A percentile compares a stretch with the other conserved stretches of the same genome.
These are phyloP conservation scores for Mercurialis annua DNA, from an alignment of 345 rosid genomes.

Conservation along the genomic window DNA sequence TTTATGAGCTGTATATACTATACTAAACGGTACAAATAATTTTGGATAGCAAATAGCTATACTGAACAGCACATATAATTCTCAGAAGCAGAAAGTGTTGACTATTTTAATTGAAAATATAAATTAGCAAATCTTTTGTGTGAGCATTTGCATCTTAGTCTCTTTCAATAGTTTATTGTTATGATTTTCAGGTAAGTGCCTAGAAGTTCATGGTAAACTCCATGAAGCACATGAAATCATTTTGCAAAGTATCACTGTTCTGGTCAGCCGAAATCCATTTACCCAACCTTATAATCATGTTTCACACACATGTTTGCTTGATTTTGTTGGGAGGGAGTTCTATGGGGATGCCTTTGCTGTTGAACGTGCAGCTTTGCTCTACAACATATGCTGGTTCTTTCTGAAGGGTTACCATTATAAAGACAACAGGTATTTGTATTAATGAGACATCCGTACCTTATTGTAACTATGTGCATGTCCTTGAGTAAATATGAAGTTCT, in stretches of 20 bases:
- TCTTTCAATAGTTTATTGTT: conserved; percentile 9
- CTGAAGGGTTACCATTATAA: conserved; percentile 48
- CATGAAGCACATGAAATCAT: conserved; percentile 63
- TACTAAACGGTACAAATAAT: neutral
- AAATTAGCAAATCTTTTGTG: neutral
- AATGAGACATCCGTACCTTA: neutral
- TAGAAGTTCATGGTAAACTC: conserved; percentile 39
- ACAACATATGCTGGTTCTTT: conserved; percentile 57
- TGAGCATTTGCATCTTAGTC: neutral
- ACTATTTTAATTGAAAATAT: neutral
- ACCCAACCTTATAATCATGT: conserved; percentile 29
- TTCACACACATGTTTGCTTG: conserved; percentile 41
- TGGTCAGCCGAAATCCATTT: conserved; percentile 48
- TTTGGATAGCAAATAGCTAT: neutral
- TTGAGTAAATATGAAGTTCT: neutral
- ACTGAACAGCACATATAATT: neutral
- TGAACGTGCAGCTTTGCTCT: conserved; percentile 68
- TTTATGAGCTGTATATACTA: neutral
- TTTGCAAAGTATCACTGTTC: conserved; percentile 48
- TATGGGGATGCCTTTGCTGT: conserved; percentile 55
- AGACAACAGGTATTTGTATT: conserved; percentile 50
- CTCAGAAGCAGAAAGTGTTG: neutral
- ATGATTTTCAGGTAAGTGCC: conserved; percentile 65
- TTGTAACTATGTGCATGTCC: neutral
- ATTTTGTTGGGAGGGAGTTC: conserved; percentile 60